Evolutionary conservation across 495 filamentous ascomycete species (phyloP).

Genomic region (Penicillium bialowiezense): DNA sequence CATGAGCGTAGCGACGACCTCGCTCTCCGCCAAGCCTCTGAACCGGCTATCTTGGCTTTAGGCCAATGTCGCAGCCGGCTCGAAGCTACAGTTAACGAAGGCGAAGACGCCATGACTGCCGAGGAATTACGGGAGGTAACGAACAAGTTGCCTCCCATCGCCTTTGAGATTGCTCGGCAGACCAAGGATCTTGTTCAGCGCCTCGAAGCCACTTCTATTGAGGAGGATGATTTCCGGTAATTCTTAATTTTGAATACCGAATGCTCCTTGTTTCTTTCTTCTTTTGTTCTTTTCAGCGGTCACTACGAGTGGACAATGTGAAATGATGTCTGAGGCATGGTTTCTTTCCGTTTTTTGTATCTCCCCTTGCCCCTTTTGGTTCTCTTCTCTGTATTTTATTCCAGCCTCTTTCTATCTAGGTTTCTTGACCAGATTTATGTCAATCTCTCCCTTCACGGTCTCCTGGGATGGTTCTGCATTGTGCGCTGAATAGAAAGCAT

Average conservation of each 20-base stretch:
- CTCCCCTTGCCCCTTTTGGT: not conserved
- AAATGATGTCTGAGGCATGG: conserved; percentile 36
- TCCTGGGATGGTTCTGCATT: not conserved
- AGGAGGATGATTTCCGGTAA: conserved; percentile 46
- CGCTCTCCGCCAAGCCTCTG: conserved; percentile 52
- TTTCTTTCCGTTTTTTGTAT: conserved; percentile 10
- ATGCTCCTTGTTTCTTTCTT: conserved; percentile 1
- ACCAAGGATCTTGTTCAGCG: conserved; percentile 70
- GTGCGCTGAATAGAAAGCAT: not conserved
- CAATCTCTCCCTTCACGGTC: not conserved
- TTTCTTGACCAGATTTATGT: not conserved
- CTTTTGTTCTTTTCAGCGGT: conserved; percentile 29
- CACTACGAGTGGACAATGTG: conserved; percentile 42
- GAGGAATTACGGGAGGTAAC: conserved; percentile 61
- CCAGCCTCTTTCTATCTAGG: conserved; percentile 1
- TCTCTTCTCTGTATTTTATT: conserved; percentile 8
- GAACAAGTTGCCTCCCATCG: conserved; percentile 73
- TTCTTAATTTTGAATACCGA: not conserved
- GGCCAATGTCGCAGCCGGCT: conserved; percentile 63
- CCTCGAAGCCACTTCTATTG: conserved; percentile 34
- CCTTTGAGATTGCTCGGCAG: conserved; percentile 81
- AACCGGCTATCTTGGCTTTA: conserved; percentile 61
- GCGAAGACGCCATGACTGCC: conserved; percentile 51
- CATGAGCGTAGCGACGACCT: conserved; percentile 36
- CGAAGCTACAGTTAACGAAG: conserved; percentile 63